These are phyloP conservation scores for Nectriaceae sp. DNA, from an alignment of 2,329 filamentous ascomycete genomes.

Conservation along the genomic window DNA sequence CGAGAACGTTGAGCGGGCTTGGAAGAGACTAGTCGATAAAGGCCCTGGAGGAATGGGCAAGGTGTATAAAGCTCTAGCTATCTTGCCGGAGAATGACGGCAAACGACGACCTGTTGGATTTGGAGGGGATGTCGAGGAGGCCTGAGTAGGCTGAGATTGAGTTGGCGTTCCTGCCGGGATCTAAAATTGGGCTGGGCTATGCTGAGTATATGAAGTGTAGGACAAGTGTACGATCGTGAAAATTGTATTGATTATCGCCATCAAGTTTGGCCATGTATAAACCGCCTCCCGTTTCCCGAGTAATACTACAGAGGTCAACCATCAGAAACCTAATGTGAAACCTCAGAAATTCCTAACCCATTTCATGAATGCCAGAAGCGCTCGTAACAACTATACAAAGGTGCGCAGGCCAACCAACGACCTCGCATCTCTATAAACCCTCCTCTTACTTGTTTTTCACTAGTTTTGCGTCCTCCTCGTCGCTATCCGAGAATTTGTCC, in stretches of 20 bases:
- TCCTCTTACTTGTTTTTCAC: slow-evolving; percentile 46
- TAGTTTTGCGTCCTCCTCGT: slow-evolving; percentile 56
- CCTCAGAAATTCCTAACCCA: neutral
- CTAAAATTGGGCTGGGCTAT: no score
- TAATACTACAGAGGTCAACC: neutral
- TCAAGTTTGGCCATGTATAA: neutral
- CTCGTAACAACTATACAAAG: slow-evolving; percentile 1
- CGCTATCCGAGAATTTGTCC: slow-evolving; percentile 75
- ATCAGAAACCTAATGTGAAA: neutral
- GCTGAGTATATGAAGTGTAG: no score
- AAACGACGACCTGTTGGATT: slow-evolving; percentile 84
- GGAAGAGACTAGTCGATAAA: slow-evolving; percentile 81
- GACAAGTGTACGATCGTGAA: neutral
- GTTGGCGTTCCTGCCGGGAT: no score
- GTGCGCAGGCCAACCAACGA: neutral
- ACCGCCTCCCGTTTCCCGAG: neutral
- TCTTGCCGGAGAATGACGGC: slow-evolving; percentile 78
- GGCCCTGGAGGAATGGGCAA: slow-evolving; percentile 88
- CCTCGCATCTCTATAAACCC: neutral
- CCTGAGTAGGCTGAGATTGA: neutral
- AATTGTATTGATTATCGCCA: neutral
- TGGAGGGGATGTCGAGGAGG: slow-evolving; percentile 65
- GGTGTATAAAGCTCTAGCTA: slow-evolving; percentile 90
- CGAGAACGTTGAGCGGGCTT: slow-evolving; percentile 69
- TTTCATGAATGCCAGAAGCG: no score